A percentile compares a stretch with the other conserved stretches of the same genome.
phyloP scores from a whole-genome alignment of 2,329 filamentous ascomycete species.

The Fusarium foetens region DNA sequence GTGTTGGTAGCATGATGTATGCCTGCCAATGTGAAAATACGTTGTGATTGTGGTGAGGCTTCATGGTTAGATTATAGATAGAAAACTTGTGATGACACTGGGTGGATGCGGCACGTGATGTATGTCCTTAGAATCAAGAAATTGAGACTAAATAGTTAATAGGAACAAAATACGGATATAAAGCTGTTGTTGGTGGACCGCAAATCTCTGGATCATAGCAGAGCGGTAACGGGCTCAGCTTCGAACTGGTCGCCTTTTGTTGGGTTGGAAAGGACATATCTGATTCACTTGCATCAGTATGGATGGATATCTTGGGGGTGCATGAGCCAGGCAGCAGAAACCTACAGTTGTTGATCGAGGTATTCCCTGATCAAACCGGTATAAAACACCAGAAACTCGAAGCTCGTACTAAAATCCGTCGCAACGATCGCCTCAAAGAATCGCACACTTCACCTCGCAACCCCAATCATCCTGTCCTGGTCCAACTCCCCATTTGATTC shows the following conservation, averaged over 20 bases:
- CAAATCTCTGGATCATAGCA: background rate
- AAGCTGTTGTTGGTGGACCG: background rate
- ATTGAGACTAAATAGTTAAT: background rate
- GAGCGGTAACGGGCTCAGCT: background rate
- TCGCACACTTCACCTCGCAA: constrained; percentile 50
- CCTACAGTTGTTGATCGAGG: background rate
- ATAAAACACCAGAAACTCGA: background rate
- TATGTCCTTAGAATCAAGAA: background rate
- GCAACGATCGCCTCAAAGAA: constrained; percentile 44
- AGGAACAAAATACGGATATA: background rate
- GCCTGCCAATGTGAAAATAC: background rate
- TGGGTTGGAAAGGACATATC: background rate
- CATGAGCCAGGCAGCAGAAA: background rate
- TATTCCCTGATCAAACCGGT: background rate
- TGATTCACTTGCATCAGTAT: background rate
- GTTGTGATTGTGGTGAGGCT: constrained; percentile 32
- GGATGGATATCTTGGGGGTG: background rate
- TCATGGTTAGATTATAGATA: constrained; percentile 19
- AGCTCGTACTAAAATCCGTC: background rate
- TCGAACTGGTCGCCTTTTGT: background rate
- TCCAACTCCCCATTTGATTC: constrained; percentile 60
- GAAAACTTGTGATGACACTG: constrained; percentile 23
- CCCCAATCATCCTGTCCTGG: constrained; percentile 53
- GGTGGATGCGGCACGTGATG: constrained; percentile 37
- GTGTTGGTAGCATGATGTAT: constrained; percentile 84